Evolutionary conservation across 768 basidiomycete genomes (phyloP).

Genomic region (Postia placenta): DNA sequence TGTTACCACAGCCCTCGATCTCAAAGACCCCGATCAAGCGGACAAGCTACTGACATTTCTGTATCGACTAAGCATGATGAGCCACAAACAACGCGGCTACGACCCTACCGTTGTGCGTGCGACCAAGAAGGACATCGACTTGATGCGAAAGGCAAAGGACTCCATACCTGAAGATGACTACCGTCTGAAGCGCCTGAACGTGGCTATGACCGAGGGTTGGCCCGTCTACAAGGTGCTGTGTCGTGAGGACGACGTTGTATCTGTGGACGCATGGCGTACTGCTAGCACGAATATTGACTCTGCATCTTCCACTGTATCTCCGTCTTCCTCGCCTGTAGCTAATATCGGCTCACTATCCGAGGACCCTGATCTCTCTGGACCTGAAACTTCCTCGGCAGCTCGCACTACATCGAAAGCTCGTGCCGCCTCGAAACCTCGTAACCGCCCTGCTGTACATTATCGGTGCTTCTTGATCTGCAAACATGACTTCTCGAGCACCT

Average conservation of each 20-base stretch:
- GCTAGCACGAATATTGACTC: too few species aligned
- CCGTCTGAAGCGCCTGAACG: neutral
- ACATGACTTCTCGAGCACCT: too few species aligned
- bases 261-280: neutral
- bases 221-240: slow-evolving; percentile 1
- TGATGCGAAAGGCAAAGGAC: neutral
- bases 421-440: too few species aligned
- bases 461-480: too few species aligned
- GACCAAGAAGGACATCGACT: neutral
- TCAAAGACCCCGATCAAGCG: neutral
- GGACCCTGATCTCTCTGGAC: too few species aligned
- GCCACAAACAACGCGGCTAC: neutral
- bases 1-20: neutral
- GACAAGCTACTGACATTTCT: neutral
- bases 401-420: too few species aligned
- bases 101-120: neutral
- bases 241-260: neutral
- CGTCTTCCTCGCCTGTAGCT: too few species aligned
- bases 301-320: too few species aligned
- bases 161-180: neutral
- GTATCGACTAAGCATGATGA: neutral
- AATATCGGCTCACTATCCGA: too few species aligned
- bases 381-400: too few species aligned
- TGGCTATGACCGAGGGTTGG: neutral
- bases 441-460: too few species aligned